Evolutionary conservation across 2,329 filamentous ascomycete species (phyloP).

Genomic region (Aspergillus quadricinctus): DNA sequence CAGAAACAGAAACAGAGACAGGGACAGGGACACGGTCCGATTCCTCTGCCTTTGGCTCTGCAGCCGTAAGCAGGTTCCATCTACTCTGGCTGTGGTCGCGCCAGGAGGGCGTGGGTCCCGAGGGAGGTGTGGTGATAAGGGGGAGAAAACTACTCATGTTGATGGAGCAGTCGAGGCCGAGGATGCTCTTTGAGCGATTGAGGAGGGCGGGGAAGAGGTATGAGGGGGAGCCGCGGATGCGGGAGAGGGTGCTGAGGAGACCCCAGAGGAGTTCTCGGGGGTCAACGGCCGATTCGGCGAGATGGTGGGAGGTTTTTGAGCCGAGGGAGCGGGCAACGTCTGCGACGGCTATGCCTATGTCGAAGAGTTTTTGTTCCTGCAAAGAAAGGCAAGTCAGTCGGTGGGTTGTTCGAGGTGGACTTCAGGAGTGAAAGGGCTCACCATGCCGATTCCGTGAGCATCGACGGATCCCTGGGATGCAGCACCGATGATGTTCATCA

Average conservation of each 20-base stretch:
- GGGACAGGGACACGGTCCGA: background rate
- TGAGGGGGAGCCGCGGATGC: conserved; percentile 36
- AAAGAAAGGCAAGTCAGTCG: background rate
- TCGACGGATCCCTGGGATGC: conserved; percentile 74
- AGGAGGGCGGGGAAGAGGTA: conserved; percentile 33
- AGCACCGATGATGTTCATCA: conserved; percentile 64
- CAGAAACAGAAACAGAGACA: too few relatives aligned
- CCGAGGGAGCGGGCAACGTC: conserved; percentile 31
- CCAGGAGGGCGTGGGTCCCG: background rate
- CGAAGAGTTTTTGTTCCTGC: conserved; percentile 37
- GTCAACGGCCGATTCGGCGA: conserved; percentile 29
- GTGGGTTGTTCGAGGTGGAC: background rate
- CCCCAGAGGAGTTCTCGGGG: conserved; percentile 36
- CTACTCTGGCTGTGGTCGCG: background rate
- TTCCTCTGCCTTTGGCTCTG: background rate
- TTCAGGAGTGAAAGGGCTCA: conserved; percentile 41
- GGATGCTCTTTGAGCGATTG: conserved; percentile 27
- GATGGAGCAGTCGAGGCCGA: conserved; percentile 29
- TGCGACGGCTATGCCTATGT: conserved; percentile 30
- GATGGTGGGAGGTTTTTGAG: conserved; percentile 21
- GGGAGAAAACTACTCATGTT: conserved; percentile 26
- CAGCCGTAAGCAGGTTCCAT: background rate
- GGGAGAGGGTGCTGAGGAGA: conserved; percentile 34
- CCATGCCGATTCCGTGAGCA: conserved; percentile 69
- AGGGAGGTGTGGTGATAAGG: conserved; percentile 12